A percentile compares a stretch with the other conserved stretches of the same genome.
Conservation (phyloP, 2,329 filamentous ascomycete species). For the Calycina marina region DNA sequence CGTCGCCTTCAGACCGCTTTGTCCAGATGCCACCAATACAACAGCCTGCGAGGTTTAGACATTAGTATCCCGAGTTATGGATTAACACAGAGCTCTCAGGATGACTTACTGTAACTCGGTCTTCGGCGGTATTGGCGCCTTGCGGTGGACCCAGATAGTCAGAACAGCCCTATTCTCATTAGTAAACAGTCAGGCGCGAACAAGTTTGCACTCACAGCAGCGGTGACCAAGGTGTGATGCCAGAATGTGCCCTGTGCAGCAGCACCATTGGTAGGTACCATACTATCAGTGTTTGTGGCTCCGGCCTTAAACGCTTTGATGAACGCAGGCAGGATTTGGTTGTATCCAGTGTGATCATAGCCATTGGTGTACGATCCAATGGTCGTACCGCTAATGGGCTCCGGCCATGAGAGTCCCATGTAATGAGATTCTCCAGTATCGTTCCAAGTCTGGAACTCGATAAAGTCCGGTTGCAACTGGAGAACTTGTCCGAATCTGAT, state of each 20-base stretch:
- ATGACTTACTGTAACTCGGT: constrained; percentile 4
- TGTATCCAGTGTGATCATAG: constrained; percentile 24
- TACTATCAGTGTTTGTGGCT: constrained; percentile 10
- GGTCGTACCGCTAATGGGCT: constrained; percentile 17
- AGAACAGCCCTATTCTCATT: not conserved
- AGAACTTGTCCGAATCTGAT: constrained; percentile 21
- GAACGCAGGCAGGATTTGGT: constrained; percentile 23
- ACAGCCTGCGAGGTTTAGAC: constrained; percentile 1
- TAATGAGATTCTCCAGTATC: constrained; percentile 27
- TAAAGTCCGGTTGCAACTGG: constrained; percentile 23
- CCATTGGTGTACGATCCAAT: constrained; percentile 20
- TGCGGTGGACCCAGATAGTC: constrained; percentile 2
- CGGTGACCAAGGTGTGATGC: constrained; percentile 15
- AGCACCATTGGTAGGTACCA: constrained; percentile 11
- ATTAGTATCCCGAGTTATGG: not conserved
- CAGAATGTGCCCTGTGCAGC: constrained; percentile 19
- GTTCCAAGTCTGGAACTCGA: constrained; percentile 28
- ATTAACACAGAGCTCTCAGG: not conserved
- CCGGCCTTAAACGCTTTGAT: constrained; percentile 25
- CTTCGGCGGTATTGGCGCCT: constrained; percentile 1
- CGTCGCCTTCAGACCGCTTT: constrained; percentile 1
- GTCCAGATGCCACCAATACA: constrained; percentile 7
- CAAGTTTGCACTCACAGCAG: constrained; percentile 1
- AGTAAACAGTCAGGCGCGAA: not conserved
- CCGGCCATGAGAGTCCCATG: constrained; percentile 26